Evolutionary conservation across 225 moss, liverwort and hornwort species (phyloP), one percentile per base, ranked within the genome.

Genomic region (Lunularia cruciata): DNA sequence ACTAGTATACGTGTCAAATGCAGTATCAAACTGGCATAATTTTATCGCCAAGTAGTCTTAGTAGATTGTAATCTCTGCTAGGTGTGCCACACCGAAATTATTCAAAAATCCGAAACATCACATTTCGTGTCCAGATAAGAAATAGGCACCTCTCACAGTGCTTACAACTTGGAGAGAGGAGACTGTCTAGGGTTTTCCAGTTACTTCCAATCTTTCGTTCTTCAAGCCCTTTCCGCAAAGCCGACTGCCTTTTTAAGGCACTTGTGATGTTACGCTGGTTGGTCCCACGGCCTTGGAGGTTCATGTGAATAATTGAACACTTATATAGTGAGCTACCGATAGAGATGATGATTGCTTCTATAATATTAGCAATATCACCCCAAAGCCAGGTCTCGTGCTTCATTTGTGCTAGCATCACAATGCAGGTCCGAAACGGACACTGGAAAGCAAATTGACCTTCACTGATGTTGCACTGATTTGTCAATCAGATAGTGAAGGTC

Each of bases 271-370:
- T 22, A 67, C 34, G 36, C 67, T 67, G 67, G 67, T 67, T 51
- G 19, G 43, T 63, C 43, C 51, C 30, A 37, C 49, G 16, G 49
- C 67, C 67, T 34, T 67, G 67, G 42, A 67, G 67, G 49, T 67
- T 67, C 67, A 51, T 67, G 67, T 67, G 67, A 67, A 67, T 67
- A 67, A 67, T 67, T 67, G 67, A 67, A 67, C 67, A 51, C 36
- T 51, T 47, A 48, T 51, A 67, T 51, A 67, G 35, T 65, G 65
- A 63, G 67, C 48, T 67, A 67, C 67, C 36, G 49, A 67, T 67
- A 51, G 67, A 67, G 67, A 67, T 51, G 67, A 65, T 46, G 26
- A 23, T 66, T 67, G 67, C 67, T 67, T 67, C 36, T 67, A 36
- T 52, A 51, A 20, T 47, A 51, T 35, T 52, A 48, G 51, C 67